Percentiles rank a stretch among this genome's conserved stretches.
phyloP scores from a whole-genome alignment of 2,329 filamentous ascomycete species.

The Penicillium sp. region DNA sequence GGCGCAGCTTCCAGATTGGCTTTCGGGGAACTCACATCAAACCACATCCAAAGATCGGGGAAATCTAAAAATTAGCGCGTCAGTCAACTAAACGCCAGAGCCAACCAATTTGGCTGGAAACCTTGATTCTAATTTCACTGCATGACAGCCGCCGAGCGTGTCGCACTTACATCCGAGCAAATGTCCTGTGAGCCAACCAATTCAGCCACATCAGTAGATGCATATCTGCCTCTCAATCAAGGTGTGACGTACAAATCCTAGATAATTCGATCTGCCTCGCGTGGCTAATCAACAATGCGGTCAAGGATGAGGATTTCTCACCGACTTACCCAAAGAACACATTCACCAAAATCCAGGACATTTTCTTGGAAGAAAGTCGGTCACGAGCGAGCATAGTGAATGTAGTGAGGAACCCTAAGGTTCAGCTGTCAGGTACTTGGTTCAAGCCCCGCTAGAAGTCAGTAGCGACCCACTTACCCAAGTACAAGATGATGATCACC shows the following conservation, averaged over 20 bases:
- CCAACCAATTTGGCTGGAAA: constrained; percentile 43
- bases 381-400: constrained; percentile 65
- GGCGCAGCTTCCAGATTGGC: constrained; percentile 27
- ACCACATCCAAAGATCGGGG: constrained; percentile 45
- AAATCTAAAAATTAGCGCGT: constrained; percentile 46
- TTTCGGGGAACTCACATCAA: constrained; percentile 41
- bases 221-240: constrained; percentile 21
- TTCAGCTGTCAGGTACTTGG: constrained; percentile 4
- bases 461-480: constrained; percentile 55
- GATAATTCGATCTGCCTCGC: constrained; percentile 54
- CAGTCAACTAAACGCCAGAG: constrained; percentile 41
- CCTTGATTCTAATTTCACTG: constrained; percentile 34
- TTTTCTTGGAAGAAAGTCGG: constrained; percentile 58
- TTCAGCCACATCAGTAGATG: constrained; percentile 44
- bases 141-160: constrained; percentile 37
- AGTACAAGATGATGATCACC: constrained; percentile 78
- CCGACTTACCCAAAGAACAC: constrained; percentile 63
- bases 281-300: constrained; percentile 31
- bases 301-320: constrained; percentile 25
- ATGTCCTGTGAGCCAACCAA: constrained; percentile 47
- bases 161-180: constrained; percentile 42
- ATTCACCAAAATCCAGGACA: constrained; percentile 65
- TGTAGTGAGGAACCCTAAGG: constrained; percentile 78
- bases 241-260: constrained; percentile 60
- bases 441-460: constrained; percentile 5